Evolutionary conservation across 1,284 basidiomycete species (phyloP), one percentile per base, ranked within the genome.

Genomic region (Lentinula novae-zelandiae): DNA sequence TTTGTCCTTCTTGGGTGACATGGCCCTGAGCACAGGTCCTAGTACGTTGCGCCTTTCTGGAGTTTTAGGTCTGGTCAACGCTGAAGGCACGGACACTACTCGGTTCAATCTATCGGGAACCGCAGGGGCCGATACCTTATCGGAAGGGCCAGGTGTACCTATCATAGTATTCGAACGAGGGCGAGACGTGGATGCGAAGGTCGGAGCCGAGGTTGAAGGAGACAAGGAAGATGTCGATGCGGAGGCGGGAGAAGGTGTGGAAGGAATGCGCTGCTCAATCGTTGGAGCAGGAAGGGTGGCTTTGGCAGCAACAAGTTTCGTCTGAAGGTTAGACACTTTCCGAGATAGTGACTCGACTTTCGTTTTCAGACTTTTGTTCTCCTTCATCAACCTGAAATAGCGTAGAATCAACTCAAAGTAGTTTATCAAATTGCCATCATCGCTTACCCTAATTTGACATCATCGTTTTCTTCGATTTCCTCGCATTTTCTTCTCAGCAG

Each of bases 391-490:
- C 66, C 89, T 92, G 63, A 48, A 7, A 53, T 13, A 53, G 13
- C 10, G 12, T 34, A 34, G 6, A 3, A 20, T 53, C 31, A 38
- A 6, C 36, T 33, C 0, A 17, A 53, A 9, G 17, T 6, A 58
- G 15, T 17, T 12, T 4, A 4, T 17, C 13, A 36, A 34, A 17
- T n/a, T 12, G 8, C 17, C 46, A 54, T 49, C 52, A 44, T 22
- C 10, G 81, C 89, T 66, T 73, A 92, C 90, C 87, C 87, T 61
- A 92, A 83, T 62, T 85, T 83, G 46, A 83, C 83, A 69, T 92
- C 90, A 65, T 92, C 90, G 61, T 91, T 89, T 65, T 88, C 87
- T 69, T 92, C 90, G 62, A 92, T 90, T 72, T 92, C 90, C n/a
- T 78, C 72, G 64, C 85, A 89, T 71, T 90, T 92, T 40, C 72